Evolutionary conservation across 768 basidiomycete species (phyloP).

Genomic region (Phallus indusiatus): DNA sequence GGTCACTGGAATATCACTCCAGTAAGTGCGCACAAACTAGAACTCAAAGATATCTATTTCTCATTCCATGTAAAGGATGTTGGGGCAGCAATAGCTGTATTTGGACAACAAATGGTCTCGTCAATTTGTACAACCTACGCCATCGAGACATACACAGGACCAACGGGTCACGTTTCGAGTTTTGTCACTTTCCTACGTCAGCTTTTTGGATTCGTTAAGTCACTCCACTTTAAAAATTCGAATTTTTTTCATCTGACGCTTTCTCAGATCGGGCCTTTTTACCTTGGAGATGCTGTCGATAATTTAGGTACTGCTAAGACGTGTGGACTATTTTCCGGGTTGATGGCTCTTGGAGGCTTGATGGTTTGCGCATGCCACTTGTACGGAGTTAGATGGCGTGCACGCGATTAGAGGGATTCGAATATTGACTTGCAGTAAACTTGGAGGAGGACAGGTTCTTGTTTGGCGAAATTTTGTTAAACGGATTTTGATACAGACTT

Average conservation of each 20-base stretch:
- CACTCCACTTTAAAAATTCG: neutral
- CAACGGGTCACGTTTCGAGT: neutral
- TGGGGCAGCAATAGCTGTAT: neutral
- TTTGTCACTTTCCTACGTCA: neutral
- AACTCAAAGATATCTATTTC: neutral
- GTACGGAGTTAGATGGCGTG: neutral
- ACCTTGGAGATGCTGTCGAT: neutral
- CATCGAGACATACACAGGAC: neutral
- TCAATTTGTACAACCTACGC: conserved; percentile 2
- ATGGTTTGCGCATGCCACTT: neutral
- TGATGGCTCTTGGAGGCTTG: neutral
- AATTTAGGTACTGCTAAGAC: conserved; percentile 2
- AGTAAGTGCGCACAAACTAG: neutral
- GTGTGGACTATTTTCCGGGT: neutral
- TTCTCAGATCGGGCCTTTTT: neutral
- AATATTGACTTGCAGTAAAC: too few species aligned
- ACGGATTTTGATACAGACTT: too few species aligned
- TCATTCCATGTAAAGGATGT: neutral
- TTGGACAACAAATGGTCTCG: conserved; percentile 2
- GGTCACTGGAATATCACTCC: conserved; percentile 2
- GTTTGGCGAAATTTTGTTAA: too few species aligned
- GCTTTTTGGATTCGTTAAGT: neutral
- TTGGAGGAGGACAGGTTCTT: too few species aligned
- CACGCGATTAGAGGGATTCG: too few species aligned
- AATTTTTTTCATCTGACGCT: neutral